Evolutionary conservation across 1,284 basidiomycete species (phyloP).

Genomic region (Exsudoporus floridanus): DNA sequence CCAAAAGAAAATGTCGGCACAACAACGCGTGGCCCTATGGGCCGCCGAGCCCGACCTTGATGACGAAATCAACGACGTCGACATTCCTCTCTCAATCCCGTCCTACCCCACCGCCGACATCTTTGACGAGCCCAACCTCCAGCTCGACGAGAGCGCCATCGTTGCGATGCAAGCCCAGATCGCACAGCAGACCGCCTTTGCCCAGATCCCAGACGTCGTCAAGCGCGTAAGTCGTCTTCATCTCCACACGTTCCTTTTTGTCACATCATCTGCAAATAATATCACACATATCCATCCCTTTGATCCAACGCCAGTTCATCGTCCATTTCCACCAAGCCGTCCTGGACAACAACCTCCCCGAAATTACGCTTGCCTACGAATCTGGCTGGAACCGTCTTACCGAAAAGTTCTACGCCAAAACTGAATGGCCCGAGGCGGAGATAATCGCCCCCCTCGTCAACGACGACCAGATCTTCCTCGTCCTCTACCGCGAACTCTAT

Average conservation of each 20-base stretch:
- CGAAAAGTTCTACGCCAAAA: slow-evolving; percentile 91
- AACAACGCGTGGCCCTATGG: slow-evolving; percentile 68
- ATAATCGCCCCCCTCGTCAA: slow-evolving; percentile 91
- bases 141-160: slow-evolving; percentile 66
- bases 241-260: background rate
- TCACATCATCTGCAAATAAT: background rate
- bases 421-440: slow-evolving; percentile 98
- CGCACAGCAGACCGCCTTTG: slow-evolving; percentile 74
- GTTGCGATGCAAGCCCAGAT: slow-evolving; percentile 76
- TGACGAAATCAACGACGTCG: slow-evolving; percentile 70
- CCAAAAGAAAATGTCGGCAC: slow-evolving; percentile 35
- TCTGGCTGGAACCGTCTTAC: slow-evolving; percentile 96
- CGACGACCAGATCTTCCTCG: slow-evolving; percentile 93
- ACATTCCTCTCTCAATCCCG: slow-evolving; percentile 62
- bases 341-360: slow-evolving; percentile 80
- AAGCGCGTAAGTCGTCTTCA: slow-evolving; percentile 59
- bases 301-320: slow-evolving; percentile 62
- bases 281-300: background rate
- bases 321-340: slow-evolving; percentile 90
- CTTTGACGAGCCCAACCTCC: slow-evolving; percentile 57
- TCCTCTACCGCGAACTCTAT: slow-evolving; percentile 94
- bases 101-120: slow-evolving; percentile 64
- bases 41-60: slow-evolving; percentile 71
- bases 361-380: slow-evolving; percentile 92
- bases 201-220: slow-evolving; percentile 77